Conservation (phyloP, 1,284 basidiomycete species). For the Cerrena zonata region DNA sequence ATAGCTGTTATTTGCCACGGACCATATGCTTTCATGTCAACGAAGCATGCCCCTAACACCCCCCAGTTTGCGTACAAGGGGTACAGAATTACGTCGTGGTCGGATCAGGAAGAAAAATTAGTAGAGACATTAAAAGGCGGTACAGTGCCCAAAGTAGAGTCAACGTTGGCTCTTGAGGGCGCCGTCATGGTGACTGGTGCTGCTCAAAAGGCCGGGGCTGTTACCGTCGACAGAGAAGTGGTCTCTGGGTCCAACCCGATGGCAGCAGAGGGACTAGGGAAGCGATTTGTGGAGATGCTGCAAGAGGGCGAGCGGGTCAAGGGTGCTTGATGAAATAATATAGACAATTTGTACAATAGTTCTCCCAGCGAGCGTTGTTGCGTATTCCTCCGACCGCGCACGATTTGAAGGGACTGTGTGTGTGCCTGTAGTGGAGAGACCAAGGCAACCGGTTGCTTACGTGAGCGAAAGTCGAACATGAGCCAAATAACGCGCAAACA, state of each 20-base stretch:
- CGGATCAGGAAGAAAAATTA: constrained; percentile 22
- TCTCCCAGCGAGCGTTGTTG: not conserved
- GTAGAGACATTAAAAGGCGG: constrained; percentile 22
- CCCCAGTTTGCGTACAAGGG: constrained; percentile 26
- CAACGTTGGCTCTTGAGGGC: constrained; percentile 18
- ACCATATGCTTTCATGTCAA: constrained; percentile 25
- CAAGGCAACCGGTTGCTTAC: no score
- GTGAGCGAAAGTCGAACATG: constrained; percentile 27
- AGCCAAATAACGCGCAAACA: constrained; percentile 32
- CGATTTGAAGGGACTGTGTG: not conserved
- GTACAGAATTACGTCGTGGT: constrained; percentile 26
- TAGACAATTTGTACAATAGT: not conserved
- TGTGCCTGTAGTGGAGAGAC: no score
- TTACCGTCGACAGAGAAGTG: constrained; percentile 22
- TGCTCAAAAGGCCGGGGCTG: constrained; percentile 19
- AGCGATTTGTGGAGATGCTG: constrained; percentile 20
- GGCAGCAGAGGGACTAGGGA: constrained; percentile 17
- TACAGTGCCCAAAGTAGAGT: constrained; percentile 21
- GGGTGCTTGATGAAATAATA: not conserved
- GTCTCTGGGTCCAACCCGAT: constrained; percentile 23
- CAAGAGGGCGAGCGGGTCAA: not conserved
- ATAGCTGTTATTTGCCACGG: constrained; percentile 24
- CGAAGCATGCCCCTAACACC: constrained; percentile 20
- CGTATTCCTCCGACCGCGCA: not conserved
- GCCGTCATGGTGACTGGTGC: constrained; percentile 19